Evolutionary conservation across 805 yeast genomes (phyloP), one percentile per base, ranked within the genome.

Genomic region (Grigorovia yakushimaensis): DNA sequence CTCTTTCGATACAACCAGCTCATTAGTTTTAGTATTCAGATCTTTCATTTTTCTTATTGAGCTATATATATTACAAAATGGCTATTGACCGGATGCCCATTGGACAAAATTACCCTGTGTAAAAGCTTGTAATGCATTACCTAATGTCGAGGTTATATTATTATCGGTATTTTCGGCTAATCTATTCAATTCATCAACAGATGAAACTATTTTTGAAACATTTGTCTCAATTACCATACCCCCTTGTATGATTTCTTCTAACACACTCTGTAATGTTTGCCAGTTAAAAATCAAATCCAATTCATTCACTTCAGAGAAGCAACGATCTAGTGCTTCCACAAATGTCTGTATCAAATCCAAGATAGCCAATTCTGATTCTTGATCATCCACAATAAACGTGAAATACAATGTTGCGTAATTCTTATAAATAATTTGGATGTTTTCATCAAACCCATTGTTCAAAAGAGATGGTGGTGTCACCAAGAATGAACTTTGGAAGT

Each of bases 191-290:
- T 78, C 84, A 64, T 85, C 95, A 10, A 85, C 85, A 0, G 93
- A 86, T 13, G 50, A 79, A 5, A 93, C 96, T 35, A 93, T 88
- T 50, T 83, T 78, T 22, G 69, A 60, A 19, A 88, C 87, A 54
- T 82, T 87, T 1, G 98, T 89, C 62, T 93, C 98, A 36, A 93
- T 85, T 8, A 93, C 98, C 94, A 93, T 83, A 0, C 98, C 98
- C 22, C 98, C 98, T 62, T 93, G 98, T 1, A 93, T 82, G 33
- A 93, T 84, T 58, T 93, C 98, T 57, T 83, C 93, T 43, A 89
- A 65, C 1, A 91, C 96, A 1, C 95, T 83, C 62, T 91, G 94
- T 30, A 91, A 70, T 5, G 88, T 94, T 66, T 93, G 97, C 98
- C 98, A 93, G 17, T 97, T 97, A 68, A 89, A 91, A n/a, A 93